A percentile compares a stretch with the other conserved stretches of the same genome.
These are phyloP conservation scores for Salicornia ramosissima DNA, from an alignment of 148 eudicot species.

Conservation along the genomic window DNA sequence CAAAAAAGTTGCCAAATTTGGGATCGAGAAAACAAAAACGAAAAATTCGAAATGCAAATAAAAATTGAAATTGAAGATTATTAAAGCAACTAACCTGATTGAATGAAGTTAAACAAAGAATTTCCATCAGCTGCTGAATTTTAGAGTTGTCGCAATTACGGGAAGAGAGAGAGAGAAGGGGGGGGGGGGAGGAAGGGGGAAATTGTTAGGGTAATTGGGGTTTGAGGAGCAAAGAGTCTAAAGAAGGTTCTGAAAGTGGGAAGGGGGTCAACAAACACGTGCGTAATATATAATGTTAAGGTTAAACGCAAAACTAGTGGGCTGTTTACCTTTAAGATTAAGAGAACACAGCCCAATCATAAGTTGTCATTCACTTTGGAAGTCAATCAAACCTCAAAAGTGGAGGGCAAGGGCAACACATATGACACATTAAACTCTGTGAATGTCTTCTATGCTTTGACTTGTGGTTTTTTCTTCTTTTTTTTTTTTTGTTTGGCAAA, in stretches of 20 bases:
- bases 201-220: conserved; percentile 1
- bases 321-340: conserved; percentile 10
- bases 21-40: background rate
- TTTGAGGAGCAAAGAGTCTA: conserved; percentile 3
- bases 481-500: too few relatives aligned
- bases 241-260: conserved; percentile 23
- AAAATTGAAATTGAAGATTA: too few relatives aligned
- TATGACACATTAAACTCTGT: too few relatives aligned
- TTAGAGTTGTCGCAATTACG: background rate
- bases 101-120: background rate
- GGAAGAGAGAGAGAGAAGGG: conserved; percentile 14
- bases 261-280: conserved; percentile 25
- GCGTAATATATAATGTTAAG: background rate
- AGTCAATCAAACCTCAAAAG: background rate
- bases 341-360: conserved; percentile 23
- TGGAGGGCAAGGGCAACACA: too few relatives aligned
- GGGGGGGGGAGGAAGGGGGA: conserved; percentile 8
- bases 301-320: background rate
- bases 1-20: conserved; percentile 14
- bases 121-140: conserved; percentile 11
- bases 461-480: too few relatives aligned
- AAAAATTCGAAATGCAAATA: background rate
- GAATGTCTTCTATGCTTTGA: too few relatives aligned
- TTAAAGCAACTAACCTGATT: conserved; percentile 10
- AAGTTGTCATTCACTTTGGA: conserved; percentile 14